Base-by-base conservation (phyloP, 2,329 filamentous ascomycete species). In the Colletotrichum gloeosporioides region DNA sequence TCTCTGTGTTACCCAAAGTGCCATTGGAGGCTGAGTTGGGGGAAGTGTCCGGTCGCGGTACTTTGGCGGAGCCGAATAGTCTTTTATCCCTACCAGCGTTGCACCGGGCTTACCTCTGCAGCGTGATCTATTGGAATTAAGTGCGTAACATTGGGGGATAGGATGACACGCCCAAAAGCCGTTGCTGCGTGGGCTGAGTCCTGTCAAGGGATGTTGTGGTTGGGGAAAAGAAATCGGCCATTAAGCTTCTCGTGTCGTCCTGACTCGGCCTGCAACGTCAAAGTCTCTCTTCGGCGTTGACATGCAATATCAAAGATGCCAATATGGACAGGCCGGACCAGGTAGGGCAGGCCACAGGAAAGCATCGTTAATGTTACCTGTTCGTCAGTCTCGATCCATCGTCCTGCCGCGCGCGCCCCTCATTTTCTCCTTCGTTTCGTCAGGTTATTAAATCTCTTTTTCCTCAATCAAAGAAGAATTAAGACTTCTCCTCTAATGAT, bases 221-320 rank as follows among this genome's bases (percentile, higher is more conserved):
- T 22, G 44, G 44, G 44, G 44, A 49, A n/a, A 0, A 22, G 18
- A n/a, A 49, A 49, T 49, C 65, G 39, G 55, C 71, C 66, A 8
- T 34, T 57, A 57, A 71, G 71, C 32, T 57, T 70, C 65, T 64
- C 66, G 44, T 64, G 66, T 74, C 39, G 59, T 64, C 71, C 59
- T 71, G 68, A 75, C 72, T 75, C 72, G 67, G 67, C 67, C 67
- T 74, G 72, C 59, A 71, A 59, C 61, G 27, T 49, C 49, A 61
- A 66, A 61, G 44, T 49, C 18, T 65, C 34, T 69, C 32, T 34
- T 34, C 59, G 31, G 59, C 16, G 29, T 57, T 57, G 22, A 62
- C 32, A 65, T 39, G 6, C 62, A 44, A 12, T 65, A 65, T 65
- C n/a, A 32, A 62, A 34, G 44, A 49, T 49, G 44, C 18, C 44